Evolutionary conservation across 441 rosid genomes (phyloP), one percentile per base, ranked within the genome.

Genomic region (Populus trichocarpa): DNA sequence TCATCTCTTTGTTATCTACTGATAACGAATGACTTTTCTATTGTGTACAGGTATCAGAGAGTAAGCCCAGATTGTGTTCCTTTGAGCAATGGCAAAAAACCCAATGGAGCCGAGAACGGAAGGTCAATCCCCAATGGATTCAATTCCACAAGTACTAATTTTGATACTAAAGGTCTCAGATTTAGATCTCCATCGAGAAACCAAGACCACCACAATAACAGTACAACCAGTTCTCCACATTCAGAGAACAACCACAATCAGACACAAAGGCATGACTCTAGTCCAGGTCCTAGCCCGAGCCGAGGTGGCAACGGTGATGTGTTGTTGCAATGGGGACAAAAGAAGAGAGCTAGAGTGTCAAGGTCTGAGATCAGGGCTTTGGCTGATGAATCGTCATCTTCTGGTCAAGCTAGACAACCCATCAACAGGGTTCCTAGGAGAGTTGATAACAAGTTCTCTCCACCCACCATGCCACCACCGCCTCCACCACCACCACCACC

Each of bases 301-400:
- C 79, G 32, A 5, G 79, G 14, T 22, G 74, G 79, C 16, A 63
- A 83, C 16, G 79, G 81, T 10, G 91, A 87, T 78, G 81, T 83
- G 75, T 67, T 90, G 22, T 73, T 90, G 67, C 91, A 88, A 79
- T 90, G 92, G 94, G 90, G 94, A 2, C 94, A 90, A 32, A 86
- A 89, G 71, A 90, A 90, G 67, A 87, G 94, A 78, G 83, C 94
- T 1, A 89, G 92, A 78, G 81, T 82, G 13, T 87, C 91, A 0
- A 86, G 94, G 75, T 75, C 86, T 5, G 92, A 88, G 81, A 85
- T 83, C 83, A 79, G 86, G 28, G 53, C 70, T 14, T 23, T 79
- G 50, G 71, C 85, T 64, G 70, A 75, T 76, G 80, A 81, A 59
- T 30, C 86, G 72, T 82, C 90, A 59, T 4, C 90, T 40, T 66